Evolutionary conservation across 2,329 filamentous ascomycete species (phyloP).

Genomic region (Xylaria polymorpha): DNA sequence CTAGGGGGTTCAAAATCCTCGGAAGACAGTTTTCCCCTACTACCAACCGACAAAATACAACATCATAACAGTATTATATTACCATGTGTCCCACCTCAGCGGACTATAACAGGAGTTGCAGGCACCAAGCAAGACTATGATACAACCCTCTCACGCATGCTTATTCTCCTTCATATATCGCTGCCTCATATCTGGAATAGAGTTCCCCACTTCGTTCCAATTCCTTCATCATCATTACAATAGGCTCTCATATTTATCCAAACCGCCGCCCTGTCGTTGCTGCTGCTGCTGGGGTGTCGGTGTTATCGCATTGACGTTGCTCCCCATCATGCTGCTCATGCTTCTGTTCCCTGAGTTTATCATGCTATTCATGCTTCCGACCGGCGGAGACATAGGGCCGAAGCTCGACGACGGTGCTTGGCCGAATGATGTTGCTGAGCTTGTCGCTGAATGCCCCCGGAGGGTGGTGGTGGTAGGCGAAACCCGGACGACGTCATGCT

Average conservation of each 20-base stretch:
- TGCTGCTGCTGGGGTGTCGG: slow-evolving; percentile 14
- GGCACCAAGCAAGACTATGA: not conserved
- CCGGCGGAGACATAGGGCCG: slow-evolving; percentile 36
- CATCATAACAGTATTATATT: too few relatives aligned
- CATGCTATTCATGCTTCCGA: slow-evolving; percentile 45
- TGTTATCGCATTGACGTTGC: slow-evolving; percentile 31
- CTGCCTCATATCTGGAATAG: not conserved
- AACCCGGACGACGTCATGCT: slow-evolving; percentile 55
- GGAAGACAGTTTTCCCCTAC: too few relatives aligned
- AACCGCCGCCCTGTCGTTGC: slow-evolving; percentile 57
- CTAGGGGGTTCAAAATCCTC: too few relatives aligned
- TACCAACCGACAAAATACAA: too few relatives aligned
- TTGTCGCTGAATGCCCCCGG: slow-evolving; percentile 50
- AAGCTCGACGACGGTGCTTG: slow-evolving; percentile 39
- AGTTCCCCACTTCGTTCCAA: not conserved
- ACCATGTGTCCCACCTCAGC: not conserved
- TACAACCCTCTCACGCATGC: not conserved
- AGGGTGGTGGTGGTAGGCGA: slow-evolving; percentile 61
- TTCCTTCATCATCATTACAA: slow-evolving; percentile 55
- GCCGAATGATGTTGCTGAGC: slow-evolving; percentile 45
- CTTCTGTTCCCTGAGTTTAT: slow-evolving; percentile 42
- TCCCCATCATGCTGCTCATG: slow-evolving; percentile 45
- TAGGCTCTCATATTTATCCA: slow-evolving; percentile 77
- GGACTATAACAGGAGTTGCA: not conserved
- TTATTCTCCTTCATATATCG: not conserved